Evolutionary conservation across 495 filamentous ascomycete genomes (phyloP).

Genomic region (Aspergillus sparsus): DNA sequence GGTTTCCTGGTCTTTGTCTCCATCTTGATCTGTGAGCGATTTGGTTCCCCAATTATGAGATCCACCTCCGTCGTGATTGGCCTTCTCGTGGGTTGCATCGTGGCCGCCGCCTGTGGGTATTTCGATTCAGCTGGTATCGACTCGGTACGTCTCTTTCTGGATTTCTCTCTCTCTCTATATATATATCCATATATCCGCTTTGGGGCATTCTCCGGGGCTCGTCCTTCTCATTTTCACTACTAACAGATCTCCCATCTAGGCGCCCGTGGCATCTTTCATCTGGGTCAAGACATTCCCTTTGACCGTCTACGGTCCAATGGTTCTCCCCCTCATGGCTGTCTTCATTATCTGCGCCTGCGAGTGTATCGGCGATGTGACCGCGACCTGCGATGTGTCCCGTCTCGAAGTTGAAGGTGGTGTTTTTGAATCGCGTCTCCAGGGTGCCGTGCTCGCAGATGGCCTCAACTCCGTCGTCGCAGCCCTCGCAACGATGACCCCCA

Average conservation of each 20-base stretch:
- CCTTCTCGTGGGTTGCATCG: constrained; percentile 82
- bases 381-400: constrained; percentile 74
- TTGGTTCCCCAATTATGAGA: constrained; percentile 77
- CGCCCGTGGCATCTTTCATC: constrained; percentile 79
- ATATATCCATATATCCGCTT: not conserved
- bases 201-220: too few relatives aligned
- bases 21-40: constrained; percentile 81
- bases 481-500: constrained; percentile 80
- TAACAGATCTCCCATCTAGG: not conserved
- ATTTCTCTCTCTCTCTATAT: not conserved
- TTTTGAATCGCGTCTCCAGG: constrained; percentile 90
- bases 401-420: constrained; percentile 75
- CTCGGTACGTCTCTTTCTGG: constrained; percentile 23
- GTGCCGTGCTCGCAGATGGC: constrained; percentile 75
- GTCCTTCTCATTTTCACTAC: not conserved
- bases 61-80: constrained; percentile 77
- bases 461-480: constrained; percentile 78
- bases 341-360: constrained; percentile 90
- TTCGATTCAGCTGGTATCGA: constrained; percentile 71
- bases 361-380: constrained; percentile 70
- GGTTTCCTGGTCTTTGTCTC: constrained; percentile 88
- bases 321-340: constrained; percentile 80
- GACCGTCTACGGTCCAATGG: constrained; percentile 76
- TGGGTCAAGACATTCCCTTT: constrained; percentile 90
- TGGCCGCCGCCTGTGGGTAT: constrained; percentile 81